Conservation (phyloP, 108 stramenopile genomes). For the Fragilaria radians region DNA sequence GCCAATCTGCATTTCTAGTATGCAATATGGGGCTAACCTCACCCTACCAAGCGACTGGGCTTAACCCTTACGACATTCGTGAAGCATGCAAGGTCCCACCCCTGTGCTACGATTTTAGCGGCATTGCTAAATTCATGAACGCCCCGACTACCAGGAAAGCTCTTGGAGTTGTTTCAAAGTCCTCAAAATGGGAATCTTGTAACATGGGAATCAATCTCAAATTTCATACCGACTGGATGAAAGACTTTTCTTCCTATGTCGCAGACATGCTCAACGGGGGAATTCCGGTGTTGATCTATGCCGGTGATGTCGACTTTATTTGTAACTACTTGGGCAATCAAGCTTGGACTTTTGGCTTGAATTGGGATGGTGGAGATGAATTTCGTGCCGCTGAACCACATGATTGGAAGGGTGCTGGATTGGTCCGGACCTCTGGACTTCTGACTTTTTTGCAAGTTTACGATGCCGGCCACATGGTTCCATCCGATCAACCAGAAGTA, state of each 20-base stretch:
- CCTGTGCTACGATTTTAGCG: conserved; percentile 93
- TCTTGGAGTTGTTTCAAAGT: conserved; percentile 52
- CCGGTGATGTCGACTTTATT: conserved; percentile 96
- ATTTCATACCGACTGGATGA: conserved; percentile 92
- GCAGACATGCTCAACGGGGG: conserved; percentile 80
- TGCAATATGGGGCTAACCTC: conserved; percentile 76
- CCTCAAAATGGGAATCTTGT: conserved; percentile 67
- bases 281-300: conserved; percentile 89
- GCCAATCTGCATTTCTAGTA: conserved; percentile 65
- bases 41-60: conserved; percentile 83
- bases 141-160: conserved; percentile 67
- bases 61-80: conserved; percentile 96
- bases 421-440: conserved; percentile 58
- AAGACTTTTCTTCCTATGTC: conserved; percentile 70
- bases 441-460: conserved; percentile 84
- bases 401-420: conserved; percentile 74
- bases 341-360: conserved; percentile 88
- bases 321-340: conserved; percentile 96
- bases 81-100: conserved; percentile 65
- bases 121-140: conserved; percentile 82
- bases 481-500: conserved; percentile 84
- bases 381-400: conserved; percentile 76
- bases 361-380: conserved; percentile 76
- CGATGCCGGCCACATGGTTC: conserved; percentile 91
- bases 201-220: conserved; percentile 83